Conservation (phyloP, 305 asterid species). For the Caryopteris hybrid region DNA sequence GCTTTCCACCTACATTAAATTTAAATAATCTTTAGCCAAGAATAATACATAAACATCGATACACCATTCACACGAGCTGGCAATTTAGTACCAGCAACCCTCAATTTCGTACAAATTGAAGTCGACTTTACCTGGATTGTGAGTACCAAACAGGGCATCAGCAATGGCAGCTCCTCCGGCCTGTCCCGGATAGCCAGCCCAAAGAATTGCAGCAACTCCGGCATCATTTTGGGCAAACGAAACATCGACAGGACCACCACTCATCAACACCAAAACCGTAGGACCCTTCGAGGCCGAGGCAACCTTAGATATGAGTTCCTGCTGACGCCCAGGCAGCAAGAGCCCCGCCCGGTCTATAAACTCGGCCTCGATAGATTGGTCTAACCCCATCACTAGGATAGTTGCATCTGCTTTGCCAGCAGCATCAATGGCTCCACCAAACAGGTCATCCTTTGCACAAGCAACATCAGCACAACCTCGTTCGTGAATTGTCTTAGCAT, state of each 20-base stretch:
- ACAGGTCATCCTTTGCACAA: conserved; percentile 32
- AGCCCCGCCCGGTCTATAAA: conserved; percentile 47
- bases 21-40: background rate
- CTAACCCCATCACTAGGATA: conserved; percentile 55
- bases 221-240: conserved; percentile 53
- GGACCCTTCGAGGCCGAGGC: conserved; percentile 63
- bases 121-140: conserved; percentile 48
- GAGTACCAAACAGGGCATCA: conserved; percentile 54
- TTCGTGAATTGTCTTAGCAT: conserved; percentile 38
- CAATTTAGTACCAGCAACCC: too few species aligned
- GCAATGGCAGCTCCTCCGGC: conserved; percentile 74
- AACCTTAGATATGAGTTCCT: conserved; percentile 49
- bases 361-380: conserved; percentile 71
- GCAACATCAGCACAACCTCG: conserved; percentile 50
- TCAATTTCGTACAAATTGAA: too few species aligned
- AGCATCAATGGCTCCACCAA: conserved; percentile 42
- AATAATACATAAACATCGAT: background rate
- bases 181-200: conserved; percentile 81
- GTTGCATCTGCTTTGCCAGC: conserved; percentile 57
- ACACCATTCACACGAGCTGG: background rate
- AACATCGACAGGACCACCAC: conserved; percentile 64
- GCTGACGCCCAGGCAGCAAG: conserved; percentile 52
- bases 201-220: conserved; percentile 44
- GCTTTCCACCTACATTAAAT: conserved; percentile 52
- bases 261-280: conserved; percentile 50